Evolutionary conservation across 768 basidiomycete species (phyloP), one percentile per base, ranked within the genome.

Genomic region (Boletus vinaceobasis): DNA sequence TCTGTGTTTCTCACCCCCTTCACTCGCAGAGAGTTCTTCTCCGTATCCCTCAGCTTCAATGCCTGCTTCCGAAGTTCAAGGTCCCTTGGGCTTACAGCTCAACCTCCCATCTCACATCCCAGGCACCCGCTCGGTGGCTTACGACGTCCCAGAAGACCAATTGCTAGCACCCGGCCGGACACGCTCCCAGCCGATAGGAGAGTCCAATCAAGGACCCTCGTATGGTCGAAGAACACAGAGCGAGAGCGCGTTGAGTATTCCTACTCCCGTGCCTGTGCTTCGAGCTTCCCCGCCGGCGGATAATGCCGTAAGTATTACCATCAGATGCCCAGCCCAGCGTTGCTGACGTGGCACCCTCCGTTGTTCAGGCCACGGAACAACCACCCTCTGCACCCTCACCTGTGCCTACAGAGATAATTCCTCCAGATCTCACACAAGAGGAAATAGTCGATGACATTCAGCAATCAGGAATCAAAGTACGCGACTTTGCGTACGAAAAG

Each of bases 381-480:
- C 38, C 57, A 14, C 27, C 57, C 13, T 58, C 64, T 15, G 60
- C 69, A 14, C 69, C 72, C 6, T 72, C 71, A 4, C 70, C 68
- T 17, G 68, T 69, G 0, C 66, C 69, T 4, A 71, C 69, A 9
- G 69, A 71, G 49, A 71, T 71, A n/a, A 67, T 72, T 14, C 52
- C 71, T n/a, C 19, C 53, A 14, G 69, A 71, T 45, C 69, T 70
- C 36, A 71, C 68, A 1, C 66, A 65, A 42, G 68, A 70, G 37
- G 69, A 71, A 54, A 72, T 72, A 7, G 69, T 71, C n/a, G 39
- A 53, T 19, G 69, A 71, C 13, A 69, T 70, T 23, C 64, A 70
- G 43, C 55, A 54, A 31, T 60, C 48, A 10, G 69, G 70, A 29
- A 57, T 68, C 47, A 70, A 61, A 59, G 66, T 70, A 38, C 60